These are phyloP conservation scores for Ogataea paradorogensis DNA, from an alignment of 805 yeast species.

Conservation along the genomic window DNA sequence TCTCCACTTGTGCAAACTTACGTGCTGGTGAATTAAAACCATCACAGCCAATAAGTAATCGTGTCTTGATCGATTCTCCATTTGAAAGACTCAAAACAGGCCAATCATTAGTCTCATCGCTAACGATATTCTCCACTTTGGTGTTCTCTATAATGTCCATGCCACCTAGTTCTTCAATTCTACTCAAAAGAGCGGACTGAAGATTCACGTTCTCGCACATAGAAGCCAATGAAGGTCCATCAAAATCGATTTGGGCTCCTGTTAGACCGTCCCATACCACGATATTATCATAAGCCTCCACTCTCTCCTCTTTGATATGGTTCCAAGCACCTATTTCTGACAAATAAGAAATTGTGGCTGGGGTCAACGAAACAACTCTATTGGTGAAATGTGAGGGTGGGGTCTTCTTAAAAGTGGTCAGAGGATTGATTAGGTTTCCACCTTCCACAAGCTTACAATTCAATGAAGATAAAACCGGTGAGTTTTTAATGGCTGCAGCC, in stretches of 20 bases:
- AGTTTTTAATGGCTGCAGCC: conserved; percentile 73
- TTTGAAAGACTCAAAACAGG: conserved; percentile 67
- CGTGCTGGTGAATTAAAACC: conserved; percentile 95
- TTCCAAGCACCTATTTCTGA: conserved; percentile 75
- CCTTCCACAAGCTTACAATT: conserved; percentile 74
- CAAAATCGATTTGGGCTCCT: conserved; percentile 69
- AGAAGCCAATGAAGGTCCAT: conserved; percentile 61
- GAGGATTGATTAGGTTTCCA: conserved; percentile 46
- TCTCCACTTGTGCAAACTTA: conserved; percentile 71
- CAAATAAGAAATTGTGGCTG: conserved; percentile 67
- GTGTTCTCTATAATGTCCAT: conserved; percentile 59
- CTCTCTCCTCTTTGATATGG: conserved; percentile 62
- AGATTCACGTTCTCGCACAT: conserved; percentile 89
- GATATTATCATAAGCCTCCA: conserved; percentile 76
- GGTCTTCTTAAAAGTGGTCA: conserved; percentile 42
- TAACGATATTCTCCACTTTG: conserved; percentile 57
- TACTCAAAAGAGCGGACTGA: conserved; percentile 65
- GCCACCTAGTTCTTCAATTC: conserved; percentile 44
- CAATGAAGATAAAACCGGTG: conserved; percentile 57
- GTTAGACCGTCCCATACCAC: conserved; percentile 84
- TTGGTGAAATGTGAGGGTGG: conserved; percentile 63
- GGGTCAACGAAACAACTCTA: conserved; percentile 83
- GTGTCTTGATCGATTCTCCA: conserved; percentile 62
- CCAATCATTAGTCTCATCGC: conserved; percentile 53
- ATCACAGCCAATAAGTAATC: conserved; percentile 91